A percentile compares a stretch with the other conserved stretches of the same genome.
These are phyloP conservation scores for Monilinia fructicola DNA, from an alignment of 2,329 filamentous ascomycete genomes.

Conservation along the genomic window DNA sequence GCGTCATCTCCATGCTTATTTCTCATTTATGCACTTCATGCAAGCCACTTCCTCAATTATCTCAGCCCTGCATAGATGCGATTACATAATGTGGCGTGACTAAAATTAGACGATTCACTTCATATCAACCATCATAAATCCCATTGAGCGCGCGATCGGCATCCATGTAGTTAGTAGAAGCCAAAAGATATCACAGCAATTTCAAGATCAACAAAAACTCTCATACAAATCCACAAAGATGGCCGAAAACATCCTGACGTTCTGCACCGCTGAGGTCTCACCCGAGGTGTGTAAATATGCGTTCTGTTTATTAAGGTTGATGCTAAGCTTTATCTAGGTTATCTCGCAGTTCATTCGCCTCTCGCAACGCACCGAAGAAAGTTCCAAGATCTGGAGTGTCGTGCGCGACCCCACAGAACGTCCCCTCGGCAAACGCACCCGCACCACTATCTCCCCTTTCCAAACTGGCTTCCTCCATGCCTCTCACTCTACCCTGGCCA, in stretches of 20 bases:
- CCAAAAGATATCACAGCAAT: too few species aligned
- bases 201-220: neutral
- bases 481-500: neutral
- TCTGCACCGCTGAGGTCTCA: neutral
- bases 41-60: neutral
- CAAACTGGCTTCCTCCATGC: neutral
- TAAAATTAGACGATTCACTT: neutral
- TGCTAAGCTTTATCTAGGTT: neutral
- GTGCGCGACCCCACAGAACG: neutral
- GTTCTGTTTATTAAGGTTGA: neutral
- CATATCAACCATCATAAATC: neutral
- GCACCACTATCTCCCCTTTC: neutral
- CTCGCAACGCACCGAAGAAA: neutral
- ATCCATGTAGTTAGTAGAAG: neutral
- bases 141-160: neutral
- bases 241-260: neutral
- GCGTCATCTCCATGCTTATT: neutral
- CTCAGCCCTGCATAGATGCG: neutral
- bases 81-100: conserved; percentile 14
- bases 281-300: neutral
- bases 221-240: neutral
- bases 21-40: neutral
- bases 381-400: conserved; percentile 3
- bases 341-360: neutral
- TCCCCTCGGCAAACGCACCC: neutral